Percentiles rank a stretch among this genome's conserved stretches.
phyloP scores from a whole-genome alignment of 164 flowering plant genomes.

The Akebia trifoliata region DNA sequence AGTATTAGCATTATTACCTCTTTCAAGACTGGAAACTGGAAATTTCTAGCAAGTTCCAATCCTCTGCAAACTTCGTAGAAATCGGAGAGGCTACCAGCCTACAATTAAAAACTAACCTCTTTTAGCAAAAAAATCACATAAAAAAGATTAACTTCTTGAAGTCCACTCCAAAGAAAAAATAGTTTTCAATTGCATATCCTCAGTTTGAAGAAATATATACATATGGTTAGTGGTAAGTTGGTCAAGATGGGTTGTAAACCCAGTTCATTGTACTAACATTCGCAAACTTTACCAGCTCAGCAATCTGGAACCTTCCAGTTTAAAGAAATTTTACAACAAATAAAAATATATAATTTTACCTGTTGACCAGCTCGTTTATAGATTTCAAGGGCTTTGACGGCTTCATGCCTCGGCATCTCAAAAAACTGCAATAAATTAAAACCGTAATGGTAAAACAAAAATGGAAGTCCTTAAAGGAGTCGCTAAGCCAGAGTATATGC shows the following conservation, averaged over 20 bases:
- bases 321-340: neutral
- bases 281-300: no score
- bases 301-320: no score
- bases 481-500: neutral
- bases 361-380: constrained; percentile 97
- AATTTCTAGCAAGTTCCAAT: constrained; percentile 95
- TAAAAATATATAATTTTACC: constrained; percentile 33
- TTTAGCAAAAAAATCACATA: constrained; percentile 9
- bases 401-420: constrained; percentile 99
- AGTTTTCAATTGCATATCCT: constrained; percentile 1
- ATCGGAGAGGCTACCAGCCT: constrained; percentile 87
- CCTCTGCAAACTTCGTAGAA: constrained; percentile 94
- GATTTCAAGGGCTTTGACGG: constrained; percentile 86
- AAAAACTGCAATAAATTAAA: constrained; percentile 64
- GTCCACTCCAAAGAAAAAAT: neutral
- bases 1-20: constrained; percentile 56
- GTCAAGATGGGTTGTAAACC: no score
- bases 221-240: no score
- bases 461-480: neutral
- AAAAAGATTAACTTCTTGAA: neutral
- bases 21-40: constrained; percentile 88
- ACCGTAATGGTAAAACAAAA: neutral
- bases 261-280: no score
- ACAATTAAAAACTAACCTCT: constrained; percentile 20
- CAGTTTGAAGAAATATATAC: neutral